Evolutionary conservation across 2,329 filamentous ascomycete genomes (phyloP), one percentile per base, ranked within the genome.

Genomic region (Graphilbum ipis-grandicollis): DNA sequence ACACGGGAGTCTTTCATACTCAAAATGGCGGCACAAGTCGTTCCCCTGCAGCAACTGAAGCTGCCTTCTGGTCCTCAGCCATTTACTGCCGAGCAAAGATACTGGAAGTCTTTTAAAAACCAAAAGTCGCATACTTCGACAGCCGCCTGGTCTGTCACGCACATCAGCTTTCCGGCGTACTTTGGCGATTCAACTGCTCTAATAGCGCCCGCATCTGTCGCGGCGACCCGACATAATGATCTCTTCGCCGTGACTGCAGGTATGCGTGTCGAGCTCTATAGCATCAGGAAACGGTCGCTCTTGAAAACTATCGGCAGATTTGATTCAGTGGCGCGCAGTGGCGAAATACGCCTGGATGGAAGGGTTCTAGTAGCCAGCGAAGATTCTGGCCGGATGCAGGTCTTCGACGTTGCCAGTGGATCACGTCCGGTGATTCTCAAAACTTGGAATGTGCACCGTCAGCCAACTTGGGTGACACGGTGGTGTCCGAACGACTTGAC

Each of bases 91-190:
- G 90, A 98, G 62, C 86, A 96, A 60, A 72, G 78, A 46, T 96
- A 96, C 66, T 98, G 92, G 92, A 80, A 79, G 53, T 79, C 80
- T 12, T 98, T 98, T 65, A 85, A 83, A 60, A 90, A 86, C 47
- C 82, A 86, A 46, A 74, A 93, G 40, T 75, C 88, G 43, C 76
- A 96, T 43, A 82, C 90, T 33, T 93, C 88, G 44, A 85, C 86
- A 45, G 84, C 90, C 45, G 82, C 83, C 52, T 85, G 81, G 54
- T 80, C 84, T 33, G 74, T 98, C 50, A 93, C 85, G 25, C 78
- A 92, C 56, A 93, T 98, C 55, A 86, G 82, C 35, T 79, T 77
- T 54, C 79, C 68, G 42, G 52, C 58, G 17, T 55, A 59, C 10
- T 35, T 33, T 21, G 42, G 40, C 12, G 35, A 15, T 2, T 17